phyloP scores from a whole-genome alignment of 345 rosid species.

The Gossypium sturtianum region DNA sequence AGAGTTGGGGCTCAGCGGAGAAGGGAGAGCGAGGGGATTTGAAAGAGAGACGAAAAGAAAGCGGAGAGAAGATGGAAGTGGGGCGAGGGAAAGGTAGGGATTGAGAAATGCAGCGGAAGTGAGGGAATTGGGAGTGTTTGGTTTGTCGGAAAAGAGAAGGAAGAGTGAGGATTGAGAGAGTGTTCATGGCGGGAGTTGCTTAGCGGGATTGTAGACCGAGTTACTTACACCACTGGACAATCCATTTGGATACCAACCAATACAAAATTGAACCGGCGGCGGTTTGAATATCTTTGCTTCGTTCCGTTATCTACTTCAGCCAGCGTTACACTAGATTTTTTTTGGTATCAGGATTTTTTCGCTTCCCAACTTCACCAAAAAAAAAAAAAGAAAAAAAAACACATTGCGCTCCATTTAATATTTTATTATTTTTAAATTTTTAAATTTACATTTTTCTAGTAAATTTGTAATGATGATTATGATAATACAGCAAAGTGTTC shows the following conservation, averaged over 20 bases:
- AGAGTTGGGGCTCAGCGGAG: conserved; percentile 50
- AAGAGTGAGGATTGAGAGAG: conserved; percentile 40
- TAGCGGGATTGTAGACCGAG: background rate
- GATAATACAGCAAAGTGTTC: too few species aligned
- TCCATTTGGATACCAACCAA: background rate
- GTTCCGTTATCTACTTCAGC: too few species aligned
- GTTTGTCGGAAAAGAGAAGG: conserved; percentile 7
- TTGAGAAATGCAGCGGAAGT: conserved; percentile 18
- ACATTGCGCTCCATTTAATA: too few species aligned
- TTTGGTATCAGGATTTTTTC: too few species aligned
- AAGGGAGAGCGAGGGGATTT: conserved; percentile 39
- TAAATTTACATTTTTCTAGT: too few species aligned
- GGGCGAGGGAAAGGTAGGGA: conserved; percentile 23
- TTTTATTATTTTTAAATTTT: too few species aligned
- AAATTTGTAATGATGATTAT: too few species aligned
- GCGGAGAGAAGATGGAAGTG: conserved; percentile 26
- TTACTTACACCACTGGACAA: background rate
- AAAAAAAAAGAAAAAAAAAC: too few species aligned
- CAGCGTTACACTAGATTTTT: too few species aligned
- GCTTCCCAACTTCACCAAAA: too few species aligned
- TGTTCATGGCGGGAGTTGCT: conserved; percentile 13
- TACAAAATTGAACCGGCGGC: background rate
- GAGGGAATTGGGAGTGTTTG: conserved; percentile 24
- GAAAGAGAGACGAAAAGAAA: conserved; percentile 25
- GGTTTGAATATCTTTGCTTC: background rate